Conservation (phyloP, 108 stramenopile genomes). For the Aurantiochytrium sp. region DNA sequence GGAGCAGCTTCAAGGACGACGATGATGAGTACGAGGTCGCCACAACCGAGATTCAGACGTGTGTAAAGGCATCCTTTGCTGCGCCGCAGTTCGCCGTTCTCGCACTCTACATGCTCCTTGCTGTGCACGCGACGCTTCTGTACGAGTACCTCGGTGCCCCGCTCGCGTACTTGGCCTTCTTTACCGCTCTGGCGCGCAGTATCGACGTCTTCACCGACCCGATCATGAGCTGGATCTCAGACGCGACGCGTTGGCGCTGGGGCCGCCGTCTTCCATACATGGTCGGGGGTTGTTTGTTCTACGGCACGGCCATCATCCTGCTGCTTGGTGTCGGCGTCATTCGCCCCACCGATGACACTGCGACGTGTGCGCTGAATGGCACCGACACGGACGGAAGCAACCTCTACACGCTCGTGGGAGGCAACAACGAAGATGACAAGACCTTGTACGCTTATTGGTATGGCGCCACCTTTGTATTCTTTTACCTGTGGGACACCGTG, state of each 20-base stretch:
- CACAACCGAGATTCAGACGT: not conserved
- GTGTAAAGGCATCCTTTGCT: not conserved
- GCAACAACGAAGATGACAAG: not conserved
- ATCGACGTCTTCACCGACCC: slow-evolving; percentile 34
- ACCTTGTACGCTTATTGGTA: slow-evolving; percentile 21
- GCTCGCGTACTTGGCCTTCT: slow-evolving; percentile 27
- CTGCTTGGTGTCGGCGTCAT: slow-evolving; percentile 20
- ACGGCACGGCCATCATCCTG: not conserved
- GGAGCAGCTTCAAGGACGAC: not conserved
- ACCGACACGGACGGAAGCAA: not conserved
- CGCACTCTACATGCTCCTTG: slow-evolving; percentile 26
- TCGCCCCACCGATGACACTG: not conserved
- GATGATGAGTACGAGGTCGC: not conserved
- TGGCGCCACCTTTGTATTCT: slow-evolving; percentile 23
- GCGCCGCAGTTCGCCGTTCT: slow-evolving; percentile 25
- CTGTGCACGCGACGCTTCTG: slow-evolving; percentile 25
- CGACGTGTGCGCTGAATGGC: not conserved
- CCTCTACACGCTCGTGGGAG: not conserved
- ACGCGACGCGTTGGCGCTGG: not conserved
- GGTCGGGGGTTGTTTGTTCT: slow-evolving; percentile 18
- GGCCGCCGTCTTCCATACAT: slow-evolving; percentile 29
- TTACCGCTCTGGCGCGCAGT: slow-evolving; percentile 26
- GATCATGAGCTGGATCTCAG: slow-evolving; percentile 30
- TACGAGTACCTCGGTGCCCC: slow-evolving; percentile 31
- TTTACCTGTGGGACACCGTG: slow-evolving; percentile 28